Percentiles rank a stretch among this genome's conserved stretches.
Conservation (phyloP, 176 grass and related monocot genomes). For the Paspalum vaginatum region DNA sequence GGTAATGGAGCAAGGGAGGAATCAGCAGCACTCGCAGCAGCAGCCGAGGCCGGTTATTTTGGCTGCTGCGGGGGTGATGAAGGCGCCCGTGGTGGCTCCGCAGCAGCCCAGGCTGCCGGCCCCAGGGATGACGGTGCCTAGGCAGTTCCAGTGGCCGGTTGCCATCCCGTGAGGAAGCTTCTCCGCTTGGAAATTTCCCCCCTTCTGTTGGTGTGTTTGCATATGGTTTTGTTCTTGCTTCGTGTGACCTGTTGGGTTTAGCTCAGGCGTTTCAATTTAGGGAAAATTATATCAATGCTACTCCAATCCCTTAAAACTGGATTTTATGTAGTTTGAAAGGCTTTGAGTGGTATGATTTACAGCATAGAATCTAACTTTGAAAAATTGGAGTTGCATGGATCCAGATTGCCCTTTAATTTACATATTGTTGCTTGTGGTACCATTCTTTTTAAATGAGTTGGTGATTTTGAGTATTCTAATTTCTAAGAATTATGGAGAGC, state of each 20-base stretch:
- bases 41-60: constrained; percentile 16
- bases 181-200: background rate
- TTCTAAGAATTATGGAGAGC: background rate
- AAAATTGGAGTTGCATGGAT: too few species aligned
- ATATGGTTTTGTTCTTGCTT: constrained; percentile 13
- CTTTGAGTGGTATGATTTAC: too few species aligned
- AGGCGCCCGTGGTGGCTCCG: constrained; percentile 11
- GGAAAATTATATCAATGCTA: too few species aligned
- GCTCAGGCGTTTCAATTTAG: constrained; percentile 27
- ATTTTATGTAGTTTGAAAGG: too few species aligned
- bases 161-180: constrained; percentile 41
- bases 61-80: constrained; percentile 6
- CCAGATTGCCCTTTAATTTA: background rate
- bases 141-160: constrained; percentile 41
- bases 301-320: too few species aligned
- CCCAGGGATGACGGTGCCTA: constrained; percentile 5
- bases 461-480: background rate
- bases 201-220: constrained; percentile 23
- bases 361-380: too few species aligned
- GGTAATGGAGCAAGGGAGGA: constrained; percentile 45
- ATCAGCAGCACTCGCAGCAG: constrained; percentile 38
- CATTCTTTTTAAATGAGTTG: constrained; percentile 24
- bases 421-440: constrained; percentile 28
- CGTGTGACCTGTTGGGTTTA: constrained; percentile 1
- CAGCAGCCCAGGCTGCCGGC: constrained; percentile 40